Base-by-base conservation (phyloP, 225 moss, liverwort and hornwort genomes). In the Bryum argenteum region DNA sequence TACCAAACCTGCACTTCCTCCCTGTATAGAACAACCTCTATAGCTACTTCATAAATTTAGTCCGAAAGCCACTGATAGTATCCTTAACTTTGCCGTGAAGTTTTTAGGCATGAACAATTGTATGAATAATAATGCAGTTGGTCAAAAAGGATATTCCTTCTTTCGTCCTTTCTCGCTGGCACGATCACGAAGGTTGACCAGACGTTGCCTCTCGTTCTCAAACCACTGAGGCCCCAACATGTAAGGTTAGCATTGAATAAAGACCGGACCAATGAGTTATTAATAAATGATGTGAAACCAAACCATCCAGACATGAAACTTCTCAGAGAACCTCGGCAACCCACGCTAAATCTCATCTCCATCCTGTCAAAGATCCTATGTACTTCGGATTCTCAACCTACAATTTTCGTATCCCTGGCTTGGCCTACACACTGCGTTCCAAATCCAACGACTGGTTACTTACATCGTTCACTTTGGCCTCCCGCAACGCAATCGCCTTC, bases 131-230 rank as follows among this genome's bases (percentile, higher is more conserved):
- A 18, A 39, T 52, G 61, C 40, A 9, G 9, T 55, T 19, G 13
- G 61, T 70, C 43, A 45, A 9, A 77, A 54, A 86, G 93, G 96
- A 96, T 96, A 96, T 96, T 96, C 93, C 77, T 92, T 96, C 80
- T 96, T 96, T 50, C 93, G 83, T 22, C 96, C 96, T 72, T 93
- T 91, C 85, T 96, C 96, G 61, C 93, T 96, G 1, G 93, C 96
- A 61, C 93, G 96, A 77, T 96, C 93, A 58, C 93, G 77, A 44
- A 96, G 93, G 63, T 93, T 96, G 47, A 86, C 76, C 28, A 96
- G 87, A 61, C 91, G 84, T 68, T 93, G 91, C 67, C 80, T 88
- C 82, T 96, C 93, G n/a, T 74, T 93, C 79, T 96, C 96, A 73
- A 96, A 96, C 93, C 96, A 93, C 96, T 96, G 78, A 38, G 76